Evolutionary conservation across 75 land plant species (phyloP).

Genomic region (Azolla pinnata): DNA sequence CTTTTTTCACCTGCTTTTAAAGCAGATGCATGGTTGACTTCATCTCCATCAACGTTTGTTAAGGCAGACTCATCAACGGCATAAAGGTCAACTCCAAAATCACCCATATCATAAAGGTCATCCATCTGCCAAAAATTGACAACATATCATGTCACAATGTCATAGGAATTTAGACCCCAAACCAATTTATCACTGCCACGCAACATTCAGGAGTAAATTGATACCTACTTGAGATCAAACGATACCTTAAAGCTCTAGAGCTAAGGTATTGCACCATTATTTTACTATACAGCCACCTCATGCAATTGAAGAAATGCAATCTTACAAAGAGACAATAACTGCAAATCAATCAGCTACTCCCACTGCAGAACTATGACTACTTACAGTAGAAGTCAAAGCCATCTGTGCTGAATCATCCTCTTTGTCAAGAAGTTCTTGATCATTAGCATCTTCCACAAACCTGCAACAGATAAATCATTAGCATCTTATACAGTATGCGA

Average conservation of each 20-base stretch:
- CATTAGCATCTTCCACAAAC: background rate
- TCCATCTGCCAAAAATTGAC: constrained; percentile 2
- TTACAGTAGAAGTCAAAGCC: constrained; percentile 3
- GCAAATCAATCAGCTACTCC: background rate
- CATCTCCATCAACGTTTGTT: constrained; percentile 22
- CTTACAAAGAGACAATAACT: too few species aligned
- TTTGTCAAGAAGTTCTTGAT: background rate
- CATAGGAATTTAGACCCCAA: too few species aligned
- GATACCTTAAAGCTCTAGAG: too few species aligned
- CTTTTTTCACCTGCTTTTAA: constrained; percentile 29
- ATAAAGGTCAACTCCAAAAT: constrained; percentile 34
- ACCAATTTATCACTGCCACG: too few species aligned
- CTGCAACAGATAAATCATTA: too few species aligned
- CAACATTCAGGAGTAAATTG: too few species aligned
- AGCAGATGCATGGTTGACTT: constrained; percentile 17
- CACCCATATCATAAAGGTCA: constrained; percentile 20
- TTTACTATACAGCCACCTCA: too few species aligned
- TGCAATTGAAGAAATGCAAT: too few species aligned
- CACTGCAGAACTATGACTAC: background rate
- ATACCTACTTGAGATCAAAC: too few species aligned
- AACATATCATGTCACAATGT: background rate
- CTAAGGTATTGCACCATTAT: too few species aligned
- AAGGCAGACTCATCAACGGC: constrained; percentile 27
- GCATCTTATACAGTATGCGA: too few species aligned
- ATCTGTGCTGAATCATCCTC: background rate